Evolutionary conservation across 306 rosid species (phyloP).

Genomic region (Acacia acuminata): DNA sequence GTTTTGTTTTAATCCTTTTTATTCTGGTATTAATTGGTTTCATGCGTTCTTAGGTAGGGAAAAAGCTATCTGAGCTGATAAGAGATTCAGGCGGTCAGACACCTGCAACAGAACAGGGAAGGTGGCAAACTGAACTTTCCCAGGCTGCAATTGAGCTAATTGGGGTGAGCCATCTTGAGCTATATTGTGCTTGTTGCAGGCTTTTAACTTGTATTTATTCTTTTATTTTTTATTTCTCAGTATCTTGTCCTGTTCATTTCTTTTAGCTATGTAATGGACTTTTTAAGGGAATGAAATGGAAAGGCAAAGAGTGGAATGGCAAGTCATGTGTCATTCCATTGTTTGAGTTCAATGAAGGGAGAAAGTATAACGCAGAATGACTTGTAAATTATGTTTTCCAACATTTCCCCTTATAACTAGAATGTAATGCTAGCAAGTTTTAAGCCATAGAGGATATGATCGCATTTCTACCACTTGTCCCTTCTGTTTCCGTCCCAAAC

Average conservation of each 20-base stretch:
- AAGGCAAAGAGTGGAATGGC: background rate
- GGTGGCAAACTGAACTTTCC: slow-evolving; percentile 99
- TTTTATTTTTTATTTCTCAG: background rate
- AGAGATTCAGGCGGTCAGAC: slow-evolving; percentile 90
- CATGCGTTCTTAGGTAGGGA: slow-evolving; percentile 75
- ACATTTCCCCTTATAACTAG: background rate
- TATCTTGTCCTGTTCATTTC: background rate
- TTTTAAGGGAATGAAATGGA: background rate
- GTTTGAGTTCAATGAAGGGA: background rate
- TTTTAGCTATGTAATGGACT: background rate
- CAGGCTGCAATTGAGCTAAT: slow-evolving; percentile 98
- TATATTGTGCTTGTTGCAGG: slow-evolving; percentile 8
- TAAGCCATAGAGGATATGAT: background rate
- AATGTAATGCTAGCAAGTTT: background rate
- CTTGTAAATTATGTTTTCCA: background rate
- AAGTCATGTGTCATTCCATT: background rate
- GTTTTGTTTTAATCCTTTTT: background rate
- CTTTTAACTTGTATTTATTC: slow-evolving; percentile 16
- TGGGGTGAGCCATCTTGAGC: slow-evolving; percentile 58
- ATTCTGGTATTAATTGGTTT: slow-evolving; percentile 15
- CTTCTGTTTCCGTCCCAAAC: background rate
- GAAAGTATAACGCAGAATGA: background rate
- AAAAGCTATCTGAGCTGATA: slow-evolving; percentile 88
- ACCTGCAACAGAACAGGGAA: slow-evolving; percentile 82
- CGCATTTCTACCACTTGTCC: background rate